Conservation (phyloP, 768 basidiomycete species). For the Calvatia gigantea region DNA sequence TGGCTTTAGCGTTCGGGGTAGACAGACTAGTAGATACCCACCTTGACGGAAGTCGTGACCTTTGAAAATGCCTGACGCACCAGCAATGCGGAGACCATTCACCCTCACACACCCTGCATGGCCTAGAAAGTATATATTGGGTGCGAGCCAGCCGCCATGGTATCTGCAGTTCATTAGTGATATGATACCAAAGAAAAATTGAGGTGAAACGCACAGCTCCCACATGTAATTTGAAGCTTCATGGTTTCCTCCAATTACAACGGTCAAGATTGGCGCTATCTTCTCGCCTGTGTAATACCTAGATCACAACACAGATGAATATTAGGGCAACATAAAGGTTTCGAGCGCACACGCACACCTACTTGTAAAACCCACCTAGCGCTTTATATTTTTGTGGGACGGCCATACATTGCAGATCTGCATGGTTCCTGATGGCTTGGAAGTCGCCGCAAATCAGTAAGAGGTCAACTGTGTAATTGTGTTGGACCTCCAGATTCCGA, state of each 20-base stretch:
- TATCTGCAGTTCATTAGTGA: slow-evolving; percentile 47
- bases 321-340: no score
- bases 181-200: neutral
- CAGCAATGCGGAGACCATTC: slow-evolving; percentile 85
- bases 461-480: slow-evolving; percentile 72
- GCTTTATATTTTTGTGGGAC: slow-evolving; percentile 86
- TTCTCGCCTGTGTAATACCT: slow-evolving; percentile 88
- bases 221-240: slow-evolving; percentile 96
- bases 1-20: no score
- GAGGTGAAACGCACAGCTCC: slow-evolving; percentile 67
- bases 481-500: slow-evolving; percentile 51
- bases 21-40: slow-evolving; percentile 20
- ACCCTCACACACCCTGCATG: slow-evolving; percentile 86
- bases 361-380: slow-evolving; percentile 84
- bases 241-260: slow-evolving; percentile 97
- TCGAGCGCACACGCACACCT: slow-evolving; percentile 24
- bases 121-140: slow-evolving; percentile 95
- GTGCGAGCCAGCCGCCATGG: slow-evolving; percentile 95
- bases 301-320: neutral
- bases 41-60: slow-evolving; percentile 68
- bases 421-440: slow-evolving; percentile 81
- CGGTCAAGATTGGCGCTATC: slow-evolving; percentile 81
- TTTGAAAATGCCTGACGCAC: slow-evolving; percentile 92
- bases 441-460: slow-evolving; percentile 97
- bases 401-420: slow-evolving; percentile 87